Percentiles rank a stretch among this genome's conserved stretches.
These are phyloP conservation scores for Chamaecyparis obtusa DNA, from an alignment of 75 land plant genomes.

Conservation along the genomic window DNA sequence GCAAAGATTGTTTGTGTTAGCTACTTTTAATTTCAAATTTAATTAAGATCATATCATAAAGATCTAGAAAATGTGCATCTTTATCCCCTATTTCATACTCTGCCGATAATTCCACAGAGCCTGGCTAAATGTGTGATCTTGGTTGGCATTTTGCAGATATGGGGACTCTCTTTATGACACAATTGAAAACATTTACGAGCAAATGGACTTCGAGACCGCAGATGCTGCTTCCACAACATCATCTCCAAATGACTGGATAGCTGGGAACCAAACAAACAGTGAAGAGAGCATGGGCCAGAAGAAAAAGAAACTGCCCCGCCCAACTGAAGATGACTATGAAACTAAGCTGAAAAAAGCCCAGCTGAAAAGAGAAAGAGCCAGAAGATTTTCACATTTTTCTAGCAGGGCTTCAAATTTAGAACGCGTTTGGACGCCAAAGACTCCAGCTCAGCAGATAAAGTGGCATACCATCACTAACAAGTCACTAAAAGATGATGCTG, in stretches of 20 bases:
- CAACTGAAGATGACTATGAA: slow-evolving; percentile 17
- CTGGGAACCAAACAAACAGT: neutral
- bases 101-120: neutral
- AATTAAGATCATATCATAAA: too few relatives aligned
- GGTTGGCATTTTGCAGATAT: slow-evolving; percentile 39
- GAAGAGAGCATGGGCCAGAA: neutral
- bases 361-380: slow-evolving; percentile 53
- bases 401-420: slow-evolving; percentile 53
- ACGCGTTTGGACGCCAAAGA: slow-evolving; percentile 65
- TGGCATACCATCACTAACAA: neutral
- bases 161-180: slow-evolving; percentile 18
- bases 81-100: too few relatives aligned
- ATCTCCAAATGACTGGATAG: slow-evolving; percentile 1
- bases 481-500: neutral
- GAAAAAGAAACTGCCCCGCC: neutral
- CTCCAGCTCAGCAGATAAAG: slow-evolving; percentile 18
- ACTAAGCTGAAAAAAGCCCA: slow-evolving; percentile 37
- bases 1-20: neutral
- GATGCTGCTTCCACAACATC: slow-evolving; percentile 14
- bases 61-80: too few relatives aligned
- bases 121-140: neutral
- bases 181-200: slow-evolving; percentile 39
- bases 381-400: slow-evolving; percentile 56
- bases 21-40: neutral
- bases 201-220: slow-evolving; percentile 57